Evolutionary conservation across 805 yeast species (phyloP).

Genomic region (Metschnikowia henanensis): DNA sequence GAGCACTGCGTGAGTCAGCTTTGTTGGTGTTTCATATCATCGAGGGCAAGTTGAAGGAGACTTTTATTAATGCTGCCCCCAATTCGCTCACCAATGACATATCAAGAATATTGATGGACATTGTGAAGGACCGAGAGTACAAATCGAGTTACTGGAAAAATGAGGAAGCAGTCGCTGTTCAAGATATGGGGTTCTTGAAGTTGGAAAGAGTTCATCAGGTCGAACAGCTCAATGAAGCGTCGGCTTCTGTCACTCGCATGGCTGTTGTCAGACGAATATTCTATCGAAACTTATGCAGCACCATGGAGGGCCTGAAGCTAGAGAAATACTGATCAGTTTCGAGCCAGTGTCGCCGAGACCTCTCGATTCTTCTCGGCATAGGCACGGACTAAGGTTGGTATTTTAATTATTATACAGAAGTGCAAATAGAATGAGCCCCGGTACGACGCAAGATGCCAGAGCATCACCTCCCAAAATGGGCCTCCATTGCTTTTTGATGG

Average conservation of each 20-base stretch:
- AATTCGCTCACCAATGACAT: conserved; percentile 28
- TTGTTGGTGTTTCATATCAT: conserved; percentile 33
- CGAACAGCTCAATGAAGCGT: neutral
- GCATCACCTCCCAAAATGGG: conserved; percentile 8
- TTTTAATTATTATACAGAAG: neutral
- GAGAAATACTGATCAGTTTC: conserved; percentile 23
- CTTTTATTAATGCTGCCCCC: conserved; percentile 28
- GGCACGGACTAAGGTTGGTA: too few relatives aligned
- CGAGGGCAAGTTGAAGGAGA: conserved; percentile 25
- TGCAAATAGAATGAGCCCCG: neutral
- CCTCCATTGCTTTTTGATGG: conserved; percentile 63
- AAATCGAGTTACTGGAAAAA: conserved; percentile 1
- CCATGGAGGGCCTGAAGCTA: conserved; percentile 35
- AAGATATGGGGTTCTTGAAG: neutral
- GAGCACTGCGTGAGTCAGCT: conserved; percentile 21
- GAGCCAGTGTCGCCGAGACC: neutral
- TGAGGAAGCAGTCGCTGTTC: neutral
- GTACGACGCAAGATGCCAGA: too few relatives aligned
- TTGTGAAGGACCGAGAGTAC: conserved; percentile 19
- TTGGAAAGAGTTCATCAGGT: neutral
- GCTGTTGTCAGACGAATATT: conserved; percentile 24
- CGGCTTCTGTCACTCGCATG: conserved; percentile 6
- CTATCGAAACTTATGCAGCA: conserved; percentile 37
- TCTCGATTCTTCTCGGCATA: too few relatives aligned
- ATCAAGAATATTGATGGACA: conserved; percentile 26